Evolutionary conservation across 2,329 filamentous ascomycete genomes (phyloP).

Genomic region (Penicillium sp.): DNA sequence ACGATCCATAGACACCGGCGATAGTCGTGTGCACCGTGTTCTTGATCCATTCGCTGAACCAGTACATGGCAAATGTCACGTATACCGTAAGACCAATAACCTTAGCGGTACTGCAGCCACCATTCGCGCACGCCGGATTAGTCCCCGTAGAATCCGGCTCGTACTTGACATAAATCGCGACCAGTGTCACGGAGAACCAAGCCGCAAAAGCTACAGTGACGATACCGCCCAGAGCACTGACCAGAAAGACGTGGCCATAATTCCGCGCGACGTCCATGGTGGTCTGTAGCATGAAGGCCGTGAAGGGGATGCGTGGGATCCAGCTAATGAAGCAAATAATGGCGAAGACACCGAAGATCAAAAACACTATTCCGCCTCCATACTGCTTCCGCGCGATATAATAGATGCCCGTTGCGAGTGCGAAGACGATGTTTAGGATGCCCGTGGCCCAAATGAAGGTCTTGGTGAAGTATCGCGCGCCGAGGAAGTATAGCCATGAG

Average conservation of each 20-base stretch:
- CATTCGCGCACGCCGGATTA: constrained; percentile 57
- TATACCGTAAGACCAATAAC: constrained; percentile 84
- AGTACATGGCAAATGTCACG: constrained; percentile 87
- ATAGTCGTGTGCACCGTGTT: constrained; percentile 88
- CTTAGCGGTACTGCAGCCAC: constrained; percentile 69
- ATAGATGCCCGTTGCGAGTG: constrained; percentile 81
- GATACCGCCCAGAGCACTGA: constrained; percentile 80
- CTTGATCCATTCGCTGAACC: constrained; percentile 91
- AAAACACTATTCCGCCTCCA: constrained; percentile 81
- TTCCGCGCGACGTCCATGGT: constrained; percentile 79
- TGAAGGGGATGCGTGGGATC: constrained; percentile 89
- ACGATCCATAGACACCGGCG: constrained; percentile 84
- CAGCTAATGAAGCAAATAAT: constrained; percentile 83
- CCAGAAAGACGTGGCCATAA: constrained; percentile 81
- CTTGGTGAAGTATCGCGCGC: constrained; percentile 76
- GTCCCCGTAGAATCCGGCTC: constrained; percentile 54
- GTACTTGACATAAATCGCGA: constrained; percentile 82
- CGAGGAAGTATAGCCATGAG: constrained; percentile 72
- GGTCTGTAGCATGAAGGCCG: constrained; percentile 82
- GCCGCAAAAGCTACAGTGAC: constrained; percentile 72
- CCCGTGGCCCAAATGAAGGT: constrained; percentile 91
- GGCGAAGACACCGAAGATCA: constrained; percentile 77
- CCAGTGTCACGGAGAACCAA: constrained; percentile 83
- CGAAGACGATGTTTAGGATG: constrained; percentile 80
- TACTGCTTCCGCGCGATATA: constrained; percentile 76